phyloP scores from a whole-genome alignment of 192 early-diverging fungal genomes.

The Backusella luteola region DNA sequence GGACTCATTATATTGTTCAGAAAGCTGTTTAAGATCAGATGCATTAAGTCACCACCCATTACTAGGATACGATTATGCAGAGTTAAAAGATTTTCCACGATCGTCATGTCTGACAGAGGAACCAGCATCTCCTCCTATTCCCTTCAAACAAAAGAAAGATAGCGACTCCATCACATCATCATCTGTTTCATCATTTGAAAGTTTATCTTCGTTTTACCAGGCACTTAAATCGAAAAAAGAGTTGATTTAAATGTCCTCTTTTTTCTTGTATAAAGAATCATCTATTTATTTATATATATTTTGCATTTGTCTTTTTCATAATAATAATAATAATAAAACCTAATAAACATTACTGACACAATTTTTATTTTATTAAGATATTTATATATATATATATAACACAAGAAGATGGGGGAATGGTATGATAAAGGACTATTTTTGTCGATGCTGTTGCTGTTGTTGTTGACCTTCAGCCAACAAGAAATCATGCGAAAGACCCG shows the following conservation, averaged over 20 bases:
- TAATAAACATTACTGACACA: not conserved
- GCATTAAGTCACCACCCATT: slow-evolving; percentile 34
- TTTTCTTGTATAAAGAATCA: not conserved
- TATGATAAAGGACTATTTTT: not conserved
- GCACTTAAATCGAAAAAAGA: not conserved
- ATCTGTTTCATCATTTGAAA: slow-evolving; percentile 10
- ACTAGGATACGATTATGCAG: slow-evolving; percentile 37
- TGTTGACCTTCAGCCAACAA: not conserved
- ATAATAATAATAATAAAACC: not conserved
- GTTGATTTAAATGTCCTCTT: not conserved
- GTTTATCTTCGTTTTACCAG: not conserved
- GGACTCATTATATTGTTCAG: slow-evolving; percentile 38
- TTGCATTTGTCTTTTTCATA: slow-evolving; percentile 9
- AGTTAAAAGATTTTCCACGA: slow-evolving; percentile 37
- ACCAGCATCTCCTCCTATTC: not conserved
- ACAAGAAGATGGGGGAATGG: not conserved
- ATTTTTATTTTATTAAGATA: not conserved
- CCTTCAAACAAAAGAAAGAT: slow-evolving; percentile 2
- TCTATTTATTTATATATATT: not conserved
- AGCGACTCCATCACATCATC: not conserved
- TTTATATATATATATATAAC: not conserved
- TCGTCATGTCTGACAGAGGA: slow-evolving; percentile 16
- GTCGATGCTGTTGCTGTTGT: not conserved
- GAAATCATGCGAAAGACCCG: slow-evolving; percentile 1
- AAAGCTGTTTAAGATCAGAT: slow-evolving; percentile 30